A percentile compares a stretch with the other conserved stretches of the same genome.
Conservation (phyloP, 352 stramenopile species). For the Phytophthora pistaciae region DNA sequence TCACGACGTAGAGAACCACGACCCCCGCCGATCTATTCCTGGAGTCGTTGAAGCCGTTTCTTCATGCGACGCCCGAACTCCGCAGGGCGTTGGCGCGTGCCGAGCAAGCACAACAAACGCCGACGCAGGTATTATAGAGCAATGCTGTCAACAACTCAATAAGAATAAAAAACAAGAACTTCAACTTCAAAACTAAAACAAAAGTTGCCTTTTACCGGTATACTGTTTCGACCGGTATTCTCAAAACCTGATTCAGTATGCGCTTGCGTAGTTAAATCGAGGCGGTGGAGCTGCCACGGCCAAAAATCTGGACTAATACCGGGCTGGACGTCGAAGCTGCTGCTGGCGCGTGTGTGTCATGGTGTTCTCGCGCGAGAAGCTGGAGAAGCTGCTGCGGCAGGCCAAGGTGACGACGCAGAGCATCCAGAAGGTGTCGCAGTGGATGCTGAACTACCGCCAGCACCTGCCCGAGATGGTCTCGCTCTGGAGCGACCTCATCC, state of each 20-base stretch:
- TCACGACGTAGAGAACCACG: neutral
- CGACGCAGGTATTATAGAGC: neutral
- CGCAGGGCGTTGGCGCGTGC: neutral
- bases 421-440: conserved; percentile 83
- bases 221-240: neutral
- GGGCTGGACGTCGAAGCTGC: neutral
- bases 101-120: neutral
- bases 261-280: neutral
- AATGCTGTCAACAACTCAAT: neutral
- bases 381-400: conserved; percentile 70
- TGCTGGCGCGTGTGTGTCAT: neutral
- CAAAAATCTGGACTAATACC: neutral
- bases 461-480: conserved; percentile 69
- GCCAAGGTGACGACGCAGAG: conserved; percentile 86
- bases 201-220: conserved; percentile 5
- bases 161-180: neutral
- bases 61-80: neutral
- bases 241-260: neutral
- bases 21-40: neutral
- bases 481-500: conserved; percentile 64
- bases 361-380: conserved; percentile 67
- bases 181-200: neutral
- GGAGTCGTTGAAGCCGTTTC: conserved; percentile 6
- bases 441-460: conserved; percentile 77
- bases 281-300: neutral